These are phyloP conservation scores for Colletotrichum tropicicola DNA, from an alignment of 2,329 filamentous ascomycete species.

Conservation along the genomic window DNA sequence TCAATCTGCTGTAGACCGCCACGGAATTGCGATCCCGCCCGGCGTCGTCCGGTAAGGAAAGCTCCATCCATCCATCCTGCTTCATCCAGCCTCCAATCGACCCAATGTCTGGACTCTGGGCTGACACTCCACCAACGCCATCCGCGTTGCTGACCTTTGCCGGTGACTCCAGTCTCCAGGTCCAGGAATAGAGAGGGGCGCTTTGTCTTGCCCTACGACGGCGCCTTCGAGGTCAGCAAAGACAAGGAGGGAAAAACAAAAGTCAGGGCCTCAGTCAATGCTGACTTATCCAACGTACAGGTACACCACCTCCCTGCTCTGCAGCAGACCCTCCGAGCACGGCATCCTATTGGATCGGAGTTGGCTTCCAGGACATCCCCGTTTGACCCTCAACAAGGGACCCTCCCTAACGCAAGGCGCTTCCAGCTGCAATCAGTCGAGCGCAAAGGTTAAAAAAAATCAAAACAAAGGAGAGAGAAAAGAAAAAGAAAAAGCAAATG, in stretches of 20 bases:
- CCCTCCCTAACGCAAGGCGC: slow-evolving; percentile 1
- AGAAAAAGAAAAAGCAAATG: neutral
- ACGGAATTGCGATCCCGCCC: slow-evolving; percentile 15
- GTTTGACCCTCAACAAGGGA: neutral
- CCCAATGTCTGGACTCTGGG: neutral
- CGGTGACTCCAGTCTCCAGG: neutral
- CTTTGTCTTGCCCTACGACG: slow-evolving; percentile 8
- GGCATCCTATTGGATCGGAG: slow-evolving; percentile 17
- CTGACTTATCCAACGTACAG: slow-evolving; percentile 22
- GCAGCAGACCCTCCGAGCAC: neutral
- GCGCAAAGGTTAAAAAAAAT: neutral
- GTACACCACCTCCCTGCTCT: no score
- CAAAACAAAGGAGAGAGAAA: neutral
- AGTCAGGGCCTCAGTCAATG: slow-evolving; percentile 10
- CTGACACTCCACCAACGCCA: slow-evolving; percentile 4
- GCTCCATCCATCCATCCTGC: neutral
- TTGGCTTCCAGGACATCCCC: slow-evolving; percentile 1
- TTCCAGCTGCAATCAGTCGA: slow-evolving; percentile 5
- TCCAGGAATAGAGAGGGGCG: neutral
- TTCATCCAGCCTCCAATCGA: slow-evolving; percentile 13
- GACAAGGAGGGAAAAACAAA: neutral
- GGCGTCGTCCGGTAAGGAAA: slow-evolving; percentile 24
- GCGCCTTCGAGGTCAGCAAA: neutral
- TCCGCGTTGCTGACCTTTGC: no score
- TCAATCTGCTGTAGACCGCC: slow-evolving; percentile 18